phyloP scores from a whole-genome alignment of 495 filamentous ascomycete genomes.

The Aspergillus olivimuriae region DNA sequence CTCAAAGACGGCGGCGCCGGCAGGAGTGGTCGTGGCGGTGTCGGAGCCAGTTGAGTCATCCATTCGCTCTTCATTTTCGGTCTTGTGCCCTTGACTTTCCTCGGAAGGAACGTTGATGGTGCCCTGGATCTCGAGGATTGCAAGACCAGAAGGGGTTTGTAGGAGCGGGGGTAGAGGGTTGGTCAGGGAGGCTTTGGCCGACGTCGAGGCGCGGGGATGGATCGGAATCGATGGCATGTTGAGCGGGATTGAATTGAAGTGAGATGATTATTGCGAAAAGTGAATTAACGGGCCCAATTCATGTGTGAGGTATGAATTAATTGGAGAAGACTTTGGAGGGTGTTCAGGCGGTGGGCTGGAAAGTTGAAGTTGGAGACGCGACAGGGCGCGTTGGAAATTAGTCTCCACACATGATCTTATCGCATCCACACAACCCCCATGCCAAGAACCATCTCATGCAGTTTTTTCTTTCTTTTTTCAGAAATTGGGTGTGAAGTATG shows the following conservation, averaged over 20 bases:
- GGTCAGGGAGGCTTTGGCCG: conserved; percentile 9
- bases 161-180: conserved; percentile 72
- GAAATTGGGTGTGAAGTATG: too few species aligned
- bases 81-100: conserved; percentile 13
- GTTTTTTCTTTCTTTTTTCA: too few species aligned
- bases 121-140: conserved; percentile 87
- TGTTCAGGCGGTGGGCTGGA: too few species aligned
- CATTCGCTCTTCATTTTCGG: conserved; percentile 5
- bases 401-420: too few species aligned
- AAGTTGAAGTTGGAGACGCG: too few species aligned
- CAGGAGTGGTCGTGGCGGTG: conserved; percentile 10
- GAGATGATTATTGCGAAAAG: background rate
- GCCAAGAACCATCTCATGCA: too few species aligned
- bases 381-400: too few species aligned
- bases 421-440: too few species aligned
- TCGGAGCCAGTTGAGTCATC: conserved; percentile 12
- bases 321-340: too few species aligned
- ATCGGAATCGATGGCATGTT: conserved; percentile 42
- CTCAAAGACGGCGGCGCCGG: conserved; percentile 23
- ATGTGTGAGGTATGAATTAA: too few species aligned
- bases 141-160: conserved; percentile 69
- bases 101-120: conserved; percentile 58
- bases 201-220: conserved; percentile 17
- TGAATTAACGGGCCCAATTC: background rate
- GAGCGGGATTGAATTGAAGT: background rate